phyloP scores from a whole-genome alignment of 169 alveolate species.

The Eimeria falciformis region DNA sequence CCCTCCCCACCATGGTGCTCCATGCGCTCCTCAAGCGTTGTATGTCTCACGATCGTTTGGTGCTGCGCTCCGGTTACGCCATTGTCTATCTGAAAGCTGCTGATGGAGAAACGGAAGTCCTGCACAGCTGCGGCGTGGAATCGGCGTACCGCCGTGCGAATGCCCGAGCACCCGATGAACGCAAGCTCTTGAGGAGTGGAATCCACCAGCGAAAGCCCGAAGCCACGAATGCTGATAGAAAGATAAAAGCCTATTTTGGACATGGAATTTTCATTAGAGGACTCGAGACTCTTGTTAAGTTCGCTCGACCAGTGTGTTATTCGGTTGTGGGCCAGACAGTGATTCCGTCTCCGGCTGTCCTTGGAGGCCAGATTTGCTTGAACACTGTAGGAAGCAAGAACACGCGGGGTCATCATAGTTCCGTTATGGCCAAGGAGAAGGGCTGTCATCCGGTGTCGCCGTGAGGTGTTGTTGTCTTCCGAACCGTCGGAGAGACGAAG shows the following conservation, averaged over 20 bases:
- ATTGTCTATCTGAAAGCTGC: conserved; percentile 69
- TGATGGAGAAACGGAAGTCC: conserved; percentile 50
- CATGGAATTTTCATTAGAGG: not conserved
- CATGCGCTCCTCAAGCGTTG: conserved; percentile 67
- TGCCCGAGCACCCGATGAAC: conserved; percentile 62
- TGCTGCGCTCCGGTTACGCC: conserved; percentile 60
- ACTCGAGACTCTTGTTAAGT: not conserved
- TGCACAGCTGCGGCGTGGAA: conserved; percentile 17
- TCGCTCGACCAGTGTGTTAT: conserved; percentile 3
- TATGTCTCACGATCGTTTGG: conserved; percentile 63
- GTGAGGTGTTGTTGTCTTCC: not conserved
- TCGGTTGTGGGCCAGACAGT: not conserved
- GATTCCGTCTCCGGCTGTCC: not conserved
- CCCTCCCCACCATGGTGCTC: conserved; percentile 53
- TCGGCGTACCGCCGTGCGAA: conserved; percentile 41
- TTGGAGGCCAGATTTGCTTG: too few species aligned
- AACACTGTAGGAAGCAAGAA: too few species aligned
- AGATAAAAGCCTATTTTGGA: not conserved
- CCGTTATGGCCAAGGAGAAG: conserved; percentile 1
- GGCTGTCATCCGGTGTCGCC: not conserved
- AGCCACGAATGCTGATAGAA: conserved; percentile 28
- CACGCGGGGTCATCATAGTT: not conserved
- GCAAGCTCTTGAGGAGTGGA: conserved; percentile 75
- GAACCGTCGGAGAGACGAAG: not conserved
- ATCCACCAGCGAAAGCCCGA: conserved; percentile 73